Evolutionary conservation across 257 asterid species (phyloP).

Genomic region (Parsonsia alboflavescens): DNA sequence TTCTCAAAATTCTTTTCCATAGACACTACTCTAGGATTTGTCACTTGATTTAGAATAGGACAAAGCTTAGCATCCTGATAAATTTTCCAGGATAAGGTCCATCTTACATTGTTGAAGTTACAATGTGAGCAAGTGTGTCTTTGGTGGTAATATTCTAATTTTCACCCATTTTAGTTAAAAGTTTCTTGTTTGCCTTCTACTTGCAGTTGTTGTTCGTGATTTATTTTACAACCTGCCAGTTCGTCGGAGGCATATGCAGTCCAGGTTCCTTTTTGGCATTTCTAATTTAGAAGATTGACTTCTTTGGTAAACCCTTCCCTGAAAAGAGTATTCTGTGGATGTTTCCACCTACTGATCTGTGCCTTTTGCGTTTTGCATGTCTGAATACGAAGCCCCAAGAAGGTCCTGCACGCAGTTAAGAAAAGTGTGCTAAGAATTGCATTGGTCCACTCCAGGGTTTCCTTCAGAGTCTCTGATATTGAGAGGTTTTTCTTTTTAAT

Average conservation of each 20-base stretch:
- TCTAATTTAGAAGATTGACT: not conserved
- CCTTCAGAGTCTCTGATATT: slow-evolving; percentile 63
- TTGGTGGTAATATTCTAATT: not conserved
- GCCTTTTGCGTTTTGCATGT: slow-evolving; percentile 27
- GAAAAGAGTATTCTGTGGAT: not conserved
- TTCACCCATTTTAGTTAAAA: slow-evolving; percentile 1
- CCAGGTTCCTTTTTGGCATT: slow-evolving; percentile 48
- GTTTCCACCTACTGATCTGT: slow-evolving; percentile 19
- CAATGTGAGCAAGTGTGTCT: not conserved
- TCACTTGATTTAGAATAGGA: not conserved
- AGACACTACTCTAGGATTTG: not conserved
- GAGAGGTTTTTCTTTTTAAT: slow-evolving; percentile 49
- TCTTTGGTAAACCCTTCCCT: not conserved
- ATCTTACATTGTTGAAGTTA: not conserved
- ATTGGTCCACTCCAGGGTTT: slow-evolving; percentile 60
- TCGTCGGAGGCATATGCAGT: slow-evolving; percentile 76
- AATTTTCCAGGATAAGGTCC: not conserved
- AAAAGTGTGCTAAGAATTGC: slow-evolving; percentile 66
- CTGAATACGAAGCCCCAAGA: slow-evolving; percentile 54
- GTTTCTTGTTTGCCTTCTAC: slow-evolving; percentile 14
- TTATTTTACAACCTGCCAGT: slow-evolving; percentile 92
- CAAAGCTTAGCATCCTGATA: not conserved
- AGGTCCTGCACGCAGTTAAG: slow-evolving; percentile 68
- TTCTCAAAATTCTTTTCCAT: not conserved
- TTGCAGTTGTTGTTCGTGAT: slow-evolving; percentile 75